A percentile compares a stretch with the other conserved stretches of the same genome.
Conservation (phyloP, 306 rosid genomes). For the Cicer arietinum region DNA sequence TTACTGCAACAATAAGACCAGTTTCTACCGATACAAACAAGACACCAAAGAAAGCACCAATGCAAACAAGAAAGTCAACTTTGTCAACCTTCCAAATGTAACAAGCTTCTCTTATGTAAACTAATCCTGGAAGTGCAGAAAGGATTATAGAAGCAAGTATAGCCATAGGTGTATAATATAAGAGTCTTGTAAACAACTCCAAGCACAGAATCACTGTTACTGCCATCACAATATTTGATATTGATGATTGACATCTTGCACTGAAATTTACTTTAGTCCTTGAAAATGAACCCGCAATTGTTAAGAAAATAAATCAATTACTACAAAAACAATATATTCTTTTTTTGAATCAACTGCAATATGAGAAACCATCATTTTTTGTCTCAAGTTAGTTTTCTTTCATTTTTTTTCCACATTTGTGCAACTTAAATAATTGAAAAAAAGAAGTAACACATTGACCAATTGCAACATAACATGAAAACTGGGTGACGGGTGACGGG, state of each 20-base stretch:
- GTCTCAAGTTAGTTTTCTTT: too few relatives aligned
- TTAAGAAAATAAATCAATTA: background rate
- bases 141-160: conserved; percentile 86
- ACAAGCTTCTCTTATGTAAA: conserved; percentile 62
- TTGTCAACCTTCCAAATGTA: conserved; percentile 86
- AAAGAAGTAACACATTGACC: conserved; percentile 49
- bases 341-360: too few relatives aligned
- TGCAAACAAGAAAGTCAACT: conserved; percentile 76
- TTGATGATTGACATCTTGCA: conserved; percentile 72
- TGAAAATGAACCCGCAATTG: conserved; percentile 77
- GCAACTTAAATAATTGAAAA: background rate
- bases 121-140: conserved; percentile 84
- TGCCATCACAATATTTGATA: conserved; percentile 86
- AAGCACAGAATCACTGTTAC: conserved; percentile 68
- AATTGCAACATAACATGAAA: conserved; percentile 90
- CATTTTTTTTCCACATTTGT: too few relatives aligned
- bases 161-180: conserved; percentile 82
- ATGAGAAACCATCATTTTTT: too few relatives aligned
- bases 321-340: background rate
- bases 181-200: conserved; percentile 67
- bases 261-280: conserved; percentile 85
- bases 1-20: conserved; percentile 81
- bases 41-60: conserved; percentile 81
- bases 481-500: too few relatives aligned
- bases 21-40: conserved; percentile 70